Base-by-base conservation (phyloP, 768 basidiomycete species). In the Lentinula lateritia region DNA sequence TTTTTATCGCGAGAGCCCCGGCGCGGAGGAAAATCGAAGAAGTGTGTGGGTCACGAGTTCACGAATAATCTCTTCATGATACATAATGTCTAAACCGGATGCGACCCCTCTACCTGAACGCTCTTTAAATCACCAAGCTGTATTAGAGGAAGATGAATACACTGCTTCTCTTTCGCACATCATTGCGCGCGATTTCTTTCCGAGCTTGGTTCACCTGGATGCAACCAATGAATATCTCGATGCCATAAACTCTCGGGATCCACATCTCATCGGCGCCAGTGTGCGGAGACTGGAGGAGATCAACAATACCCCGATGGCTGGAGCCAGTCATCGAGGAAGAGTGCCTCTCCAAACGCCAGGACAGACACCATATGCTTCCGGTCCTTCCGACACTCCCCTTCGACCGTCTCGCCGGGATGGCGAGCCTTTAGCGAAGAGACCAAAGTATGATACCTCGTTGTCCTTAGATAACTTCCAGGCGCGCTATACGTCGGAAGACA, bases 161-260 rank as follows among this genome's bases (percentile, higher is more conserved):
- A 95, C 93, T 1, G 86, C 84, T 50, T 91, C 90, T 1, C 80
- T 99, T 20, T 93, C 92, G 10, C 83, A 87, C 52, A 98, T 98
- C 68, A 98, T 98, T 68, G 90, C 92, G 42, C 88, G 97, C 53
- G 96, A 98, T 75, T 99, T 99, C 82, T 99, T 98, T 69, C 97
- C 97, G 0, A 93, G 93, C 12, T 83, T 98, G 9, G 85, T 89
- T 16, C 92, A 93, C 66, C 82, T 96, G 32, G 92, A 95, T 66
- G 91, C 93, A 18, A 91, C 92, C 36, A 93, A 95, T 71, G 82
- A 80, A 61, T 94, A 95, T 74, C 83, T 96, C 23, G 87, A 90
- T 63, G 93, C 93, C 3, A 75, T 93, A 43, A 81, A 83, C 48
- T 79, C 86, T n/a, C 78, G 86, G 63, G 92, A 97, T 72, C 85